Base-by-base conservation (phyloP, 768 basidiomycete species). In the Hericium rajendrae region DNA sequence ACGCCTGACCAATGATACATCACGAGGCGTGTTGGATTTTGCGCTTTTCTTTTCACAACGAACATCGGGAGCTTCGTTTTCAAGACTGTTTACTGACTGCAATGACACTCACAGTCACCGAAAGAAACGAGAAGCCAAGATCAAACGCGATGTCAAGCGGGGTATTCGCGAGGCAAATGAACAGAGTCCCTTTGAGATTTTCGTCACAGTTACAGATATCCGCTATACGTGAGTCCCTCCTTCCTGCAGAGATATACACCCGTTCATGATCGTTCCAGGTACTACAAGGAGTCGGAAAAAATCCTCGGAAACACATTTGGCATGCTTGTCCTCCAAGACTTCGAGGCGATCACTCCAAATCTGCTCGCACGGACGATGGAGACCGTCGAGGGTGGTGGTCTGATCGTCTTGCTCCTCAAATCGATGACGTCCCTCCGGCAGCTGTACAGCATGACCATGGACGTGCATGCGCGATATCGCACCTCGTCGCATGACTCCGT, bases 341-440 rank as follows among this genome's bases (percentile, higher is more conserved):
- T 98, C 62, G 97, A 99, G 68, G 95, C 97, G 4, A 83, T 99
- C 60, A 99, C 97, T 2, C 97, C 97, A 15, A 99, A 99, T 73
- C 73, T 98, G 51, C 85, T 98, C 46, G 97, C 97, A 4, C 78
- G 95, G 59, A 97, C 97, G 13, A 92, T 98, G 53, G 97, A 99
- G 74, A 99, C 97, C 0, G 95, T 99, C 1, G 93, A 98, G 67
- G 97, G 97, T 13, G 97, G 97, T 24, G 91, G 91, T 0, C 67
- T 92, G 28, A 83, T 99, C 2, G 88, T 97, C 2, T 72, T 98
- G 24, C 74, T 99, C 51, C 75, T 99, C 16, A 94, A 95, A 73
- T 95, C 92, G 1, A 97, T 99, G 97, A 81, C 85, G 20, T 94
- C 91, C 51, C 74, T 98, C 60, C 81, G 83, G 69, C 94, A 95